Percentiles rank a stretch among this genome's conserved stretches.
Conservation (phyloP, 176 grass and related monocot species). For the Themeda triandra region DNA sequence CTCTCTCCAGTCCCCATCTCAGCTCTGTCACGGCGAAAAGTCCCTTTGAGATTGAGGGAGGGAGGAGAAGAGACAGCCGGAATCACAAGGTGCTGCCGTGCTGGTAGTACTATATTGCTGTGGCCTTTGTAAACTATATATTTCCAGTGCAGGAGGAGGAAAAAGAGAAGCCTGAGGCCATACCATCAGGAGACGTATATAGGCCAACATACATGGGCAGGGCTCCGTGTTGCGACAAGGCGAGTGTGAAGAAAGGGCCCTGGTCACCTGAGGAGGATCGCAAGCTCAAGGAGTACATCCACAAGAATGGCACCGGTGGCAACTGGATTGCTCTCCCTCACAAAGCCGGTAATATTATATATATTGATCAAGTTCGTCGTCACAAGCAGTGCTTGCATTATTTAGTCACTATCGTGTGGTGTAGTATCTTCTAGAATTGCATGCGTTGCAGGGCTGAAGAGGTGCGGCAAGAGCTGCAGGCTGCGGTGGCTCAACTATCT, state of each 20-base stretch:
- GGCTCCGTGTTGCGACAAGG: constrained; percentile 81
- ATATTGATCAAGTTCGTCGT: not conserved
- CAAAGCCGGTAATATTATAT: constrained; percentile 19
- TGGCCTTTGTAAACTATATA: not conserved
- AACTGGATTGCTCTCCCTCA: constrained; percentile 59
- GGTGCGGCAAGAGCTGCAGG: constrained; percentile 87
- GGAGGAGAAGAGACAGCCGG: not conserved
- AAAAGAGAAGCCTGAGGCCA: not conserved
- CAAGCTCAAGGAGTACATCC: constrained; percentile 79
- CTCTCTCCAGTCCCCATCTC: too few relatives aligned
- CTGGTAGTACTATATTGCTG: too few relatives aligned
- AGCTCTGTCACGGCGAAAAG: not conserved
- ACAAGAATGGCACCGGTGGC: constrained; percentile 58
- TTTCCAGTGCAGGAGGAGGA: not conserved
- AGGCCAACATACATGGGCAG: constrained; percentile 47
- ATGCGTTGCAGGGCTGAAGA: constrained; percentile 49
- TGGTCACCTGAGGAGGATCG: constrained; percentile 81
- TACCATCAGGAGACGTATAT: not conserved
- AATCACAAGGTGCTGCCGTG: too few relatives aligned
- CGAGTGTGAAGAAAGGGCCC: constrained; percentile 74
- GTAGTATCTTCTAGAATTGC: not conserved
- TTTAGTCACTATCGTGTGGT: not conserved
- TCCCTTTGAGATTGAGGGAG: not conserved
- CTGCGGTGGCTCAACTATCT: constrained; percentile 88
- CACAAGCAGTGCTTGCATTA: not conserved